Conservation (phyloP, 192 early-diverging fungal species). For the Fimicolochytrium jonesii region DNA sequence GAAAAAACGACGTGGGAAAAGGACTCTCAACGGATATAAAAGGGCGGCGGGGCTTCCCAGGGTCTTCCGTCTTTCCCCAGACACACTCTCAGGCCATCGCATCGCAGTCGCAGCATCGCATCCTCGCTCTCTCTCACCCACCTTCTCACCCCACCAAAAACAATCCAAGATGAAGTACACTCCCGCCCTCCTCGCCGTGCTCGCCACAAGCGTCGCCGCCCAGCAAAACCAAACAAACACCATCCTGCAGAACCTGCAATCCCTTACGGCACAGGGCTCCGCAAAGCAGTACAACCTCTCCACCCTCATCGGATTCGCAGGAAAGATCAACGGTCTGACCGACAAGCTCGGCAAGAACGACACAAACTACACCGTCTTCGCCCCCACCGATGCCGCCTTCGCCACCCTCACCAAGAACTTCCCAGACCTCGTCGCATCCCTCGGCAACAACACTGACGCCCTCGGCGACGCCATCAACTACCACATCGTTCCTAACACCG, state of each 20-base stretch:
- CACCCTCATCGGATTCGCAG: too few species aligned
- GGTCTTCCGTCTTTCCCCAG: too few species aligned
- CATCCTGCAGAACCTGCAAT: not conserved
- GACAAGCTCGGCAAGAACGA: too few species aligned
- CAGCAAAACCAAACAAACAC: not conserved
- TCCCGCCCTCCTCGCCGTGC: not conserved
- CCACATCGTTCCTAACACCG: constrained; percentile 1
- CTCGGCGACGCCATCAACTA: not conserved
- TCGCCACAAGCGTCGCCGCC: not conserved
- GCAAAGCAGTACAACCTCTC: constrained; percentile 1
- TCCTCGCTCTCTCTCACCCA: not conserved
- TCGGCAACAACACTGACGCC: not conserved
- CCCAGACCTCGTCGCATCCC: not conserved
- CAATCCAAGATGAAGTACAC: not conserved
- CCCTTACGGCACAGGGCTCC: not conserved
- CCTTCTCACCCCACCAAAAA: not conserved
- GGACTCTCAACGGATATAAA: too few species aligned
- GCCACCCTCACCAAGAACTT: not conserved
- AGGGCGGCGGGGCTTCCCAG: too few species aligned
- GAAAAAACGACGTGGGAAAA: too few species aligned
- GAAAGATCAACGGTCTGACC: too few species aligned
- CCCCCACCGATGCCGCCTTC: constrained; percentile 12
- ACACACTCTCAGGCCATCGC: too few species aligned
- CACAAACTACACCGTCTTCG: constrained; percentile 6
- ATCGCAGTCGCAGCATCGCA: too few species aligned